Base-by-base conservation (phyloP, 1,284 basidiomycete species). In the Pulveroboletus sp. region DNA sequence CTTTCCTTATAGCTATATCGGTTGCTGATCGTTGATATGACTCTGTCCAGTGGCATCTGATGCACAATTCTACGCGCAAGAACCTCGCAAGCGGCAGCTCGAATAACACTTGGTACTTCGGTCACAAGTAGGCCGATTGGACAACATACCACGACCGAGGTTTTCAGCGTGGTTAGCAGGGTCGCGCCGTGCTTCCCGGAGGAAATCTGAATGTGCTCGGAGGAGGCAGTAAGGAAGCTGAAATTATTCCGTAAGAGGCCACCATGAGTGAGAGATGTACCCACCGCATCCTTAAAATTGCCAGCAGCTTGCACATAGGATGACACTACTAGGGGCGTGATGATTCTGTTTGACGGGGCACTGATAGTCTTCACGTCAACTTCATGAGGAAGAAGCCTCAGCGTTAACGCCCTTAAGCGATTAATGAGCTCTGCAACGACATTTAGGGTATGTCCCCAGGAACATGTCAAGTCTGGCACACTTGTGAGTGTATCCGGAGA, bases 121-220 rank as follows among this genome's bases (percentile, higher is more conserved):
- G 37, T 49, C 26, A 35, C n/a, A 9, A 24, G 47, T 33, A 39
- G 49, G 48, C 3, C 43, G 35, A 41, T 36, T 43, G 12, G 21
- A 50, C 19, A 50, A 61, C 78, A 39, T 71, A 89, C 88, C 86
- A 76, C 94, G 81, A 60, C 87, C 84, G 40, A 82, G 66, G 63
- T 93, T 93, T 75, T 97, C 95, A 56, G 86, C 93, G 65, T 87
- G 91, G 68, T 96, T 91, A 10, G 92, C 87, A 39, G 87, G 79
- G 67, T 90, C 82, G 50, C 82, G 78, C 60, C 84, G 81, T 8
- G 88, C 86, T 68, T 91, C 88, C 73, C 78, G 82, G 70, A 90
- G 79, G 63, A 95, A 95, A 54, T 88, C 82, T 21, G 84, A 83
- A 53, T 87, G 80, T 1, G 93, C 91, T 46, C 88, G 81, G n/a